A percentile compares a stretch with the other conserved stretches of the same genome.
These are phyloP conservation scores for Pestalotiopsis sp. DNA, from an alignment of 2,329 filamentous ascomycete genomes.

Conservation along the genomic window DNA sequence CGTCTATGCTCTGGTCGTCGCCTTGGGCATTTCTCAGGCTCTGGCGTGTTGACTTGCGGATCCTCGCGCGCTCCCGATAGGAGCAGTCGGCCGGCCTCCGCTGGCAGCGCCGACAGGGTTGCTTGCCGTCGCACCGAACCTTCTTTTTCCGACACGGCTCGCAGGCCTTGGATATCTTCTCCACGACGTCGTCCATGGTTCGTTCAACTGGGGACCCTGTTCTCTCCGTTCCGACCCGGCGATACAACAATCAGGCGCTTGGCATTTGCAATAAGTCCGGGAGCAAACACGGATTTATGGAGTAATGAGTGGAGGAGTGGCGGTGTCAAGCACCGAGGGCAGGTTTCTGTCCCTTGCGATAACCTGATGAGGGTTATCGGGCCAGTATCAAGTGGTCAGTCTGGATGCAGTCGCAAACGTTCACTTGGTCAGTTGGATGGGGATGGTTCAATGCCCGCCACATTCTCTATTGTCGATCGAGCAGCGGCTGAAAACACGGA, in stretches of 20 bases:
- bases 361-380: background rate
- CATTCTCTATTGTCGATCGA: background rate
- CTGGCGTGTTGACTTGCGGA: background rate
- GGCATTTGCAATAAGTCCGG: background rate
- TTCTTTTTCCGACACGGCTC: slow-evolving; percentile 7
- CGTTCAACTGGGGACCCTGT: background rate
- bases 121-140: slow-evolving; percentile 4
- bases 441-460: too few species aligned
- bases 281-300: slow-evolving; percentile 1
- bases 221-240: background rate
- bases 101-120: slow-evolving; percentile 1
- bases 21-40: background rate
- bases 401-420: too few species aligned
- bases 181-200: background rate
- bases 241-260: background rate
- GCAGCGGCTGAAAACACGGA: background rate
- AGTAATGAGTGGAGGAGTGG: background rate
- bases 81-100: background rate
- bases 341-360: background rate
- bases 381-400: too few species aligned
- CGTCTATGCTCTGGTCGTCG: background rate
- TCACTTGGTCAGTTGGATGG: too few species aligned
- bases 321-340: background rate
- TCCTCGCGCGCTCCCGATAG: background rate
- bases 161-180: slow-evolving; percentile 6